Conservation (phyloP, 352 stramenopile genomes). For the Pythium sukuiense region DNA sequence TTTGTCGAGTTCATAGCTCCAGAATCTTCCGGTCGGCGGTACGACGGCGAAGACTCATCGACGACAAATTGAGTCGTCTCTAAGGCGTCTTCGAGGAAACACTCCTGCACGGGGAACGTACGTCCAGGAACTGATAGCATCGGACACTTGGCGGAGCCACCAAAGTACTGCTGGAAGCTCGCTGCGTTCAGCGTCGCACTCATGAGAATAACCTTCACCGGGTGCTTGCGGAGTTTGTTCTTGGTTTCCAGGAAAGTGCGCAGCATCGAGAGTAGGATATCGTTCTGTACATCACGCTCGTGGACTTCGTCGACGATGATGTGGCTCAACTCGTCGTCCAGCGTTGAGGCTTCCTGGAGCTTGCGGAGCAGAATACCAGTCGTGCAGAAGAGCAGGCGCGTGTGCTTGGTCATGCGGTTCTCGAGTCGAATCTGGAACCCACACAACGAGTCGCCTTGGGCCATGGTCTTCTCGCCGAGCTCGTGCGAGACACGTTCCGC, state of each 20-base stretch:
- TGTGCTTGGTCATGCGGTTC: constrained; percentile 79
- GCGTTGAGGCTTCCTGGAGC: constrained; percentile 80
- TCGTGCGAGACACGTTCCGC: constrained; percentile 93
- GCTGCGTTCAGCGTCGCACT: constrained; percentile 95
- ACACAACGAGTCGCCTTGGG: constrained; percentile 57
- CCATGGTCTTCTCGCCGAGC: constrained; percentile 77
- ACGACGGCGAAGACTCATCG: constrained; percentile 62
- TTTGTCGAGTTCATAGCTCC: constrained; percentile 39
- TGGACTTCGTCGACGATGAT: constrained; percentile 99
- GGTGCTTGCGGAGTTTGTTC: constrained; percentile 42
- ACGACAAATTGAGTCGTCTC: constrained; percentile 87
- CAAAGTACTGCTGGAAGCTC: constrained; percentile 96
- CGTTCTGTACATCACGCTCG: constrained; percentile 93
- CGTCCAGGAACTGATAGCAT: constrained; percentile 92
- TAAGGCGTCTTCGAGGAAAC: constrained; percentile 94
- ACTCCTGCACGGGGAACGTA: constrained; percentile 96
- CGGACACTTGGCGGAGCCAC: constrained; percentile 72
- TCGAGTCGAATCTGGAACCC: constrained; percentile 95
- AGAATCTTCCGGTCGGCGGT: constrained; percentile 29
- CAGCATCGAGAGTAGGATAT: constrained; percentile 92
- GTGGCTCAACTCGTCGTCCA: constrained; percentile 90
- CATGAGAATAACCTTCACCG: constrained; percentile 96
- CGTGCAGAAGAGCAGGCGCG: constrained; percentile 94
- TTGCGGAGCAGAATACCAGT: constrained; percentile 93
- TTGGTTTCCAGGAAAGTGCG: constrained; percentile 71